Conservation (phyloP, 345 rosid genomes). For the Camelina hispida region DNA sequence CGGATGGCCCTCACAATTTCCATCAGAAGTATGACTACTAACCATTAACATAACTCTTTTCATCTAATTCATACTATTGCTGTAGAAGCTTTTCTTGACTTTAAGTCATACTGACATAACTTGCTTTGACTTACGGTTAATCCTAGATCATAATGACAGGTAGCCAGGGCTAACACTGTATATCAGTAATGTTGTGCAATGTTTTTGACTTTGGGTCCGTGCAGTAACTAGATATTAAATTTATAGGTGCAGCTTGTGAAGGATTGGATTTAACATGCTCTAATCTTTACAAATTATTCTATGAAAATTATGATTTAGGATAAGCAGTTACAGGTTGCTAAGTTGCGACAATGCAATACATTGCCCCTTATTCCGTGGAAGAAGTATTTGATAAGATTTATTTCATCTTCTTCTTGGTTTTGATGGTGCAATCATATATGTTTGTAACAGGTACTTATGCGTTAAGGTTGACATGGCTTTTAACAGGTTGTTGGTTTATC, state of each 20-base stretch:
- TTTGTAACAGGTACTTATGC: conserved; percentile 13
- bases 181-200: conserved; percentile 10
- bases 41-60: conserved; percentile 96
- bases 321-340: conserved; percentile 24
- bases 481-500: conserved; percentile 44
- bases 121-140: conserved; percentile 52
- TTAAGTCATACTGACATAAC: conserved; percentile 57
- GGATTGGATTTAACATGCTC: conserved; percentile 14
- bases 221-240: conserved; percentile 32
- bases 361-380: conserved; percentile 24
- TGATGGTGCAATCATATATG: conserved; percentile 25
- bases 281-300: conserved; percentile 11
- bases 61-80: conserved; percentile 61
- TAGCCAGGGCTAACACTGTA: conserved; percentile 50
- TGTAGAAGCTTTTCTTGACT: conserved; percentile 58
- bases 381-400: conserved; percentile 32
- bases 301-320: conserved; percentile 32
- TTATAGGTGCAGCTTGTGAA: conserved; percentile 34
- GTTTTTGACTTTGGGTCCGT: conserved; percentile 19
- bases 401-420: conserved; percentile 25
- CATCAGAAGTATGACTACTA: conserved; percentile 99
- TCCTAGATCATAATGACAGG: conserved; percentile 52
- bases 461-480: conserved; percentile 24
- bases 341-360: conserved; percentile 9
- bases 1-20: conserved; percentile 94